These are phyloP conservation scores for Elsinoe fawcettii DNA, from an alignment of 2,329 filamentous ascomycete genomes.

Conservation along the genomic window DNA sequence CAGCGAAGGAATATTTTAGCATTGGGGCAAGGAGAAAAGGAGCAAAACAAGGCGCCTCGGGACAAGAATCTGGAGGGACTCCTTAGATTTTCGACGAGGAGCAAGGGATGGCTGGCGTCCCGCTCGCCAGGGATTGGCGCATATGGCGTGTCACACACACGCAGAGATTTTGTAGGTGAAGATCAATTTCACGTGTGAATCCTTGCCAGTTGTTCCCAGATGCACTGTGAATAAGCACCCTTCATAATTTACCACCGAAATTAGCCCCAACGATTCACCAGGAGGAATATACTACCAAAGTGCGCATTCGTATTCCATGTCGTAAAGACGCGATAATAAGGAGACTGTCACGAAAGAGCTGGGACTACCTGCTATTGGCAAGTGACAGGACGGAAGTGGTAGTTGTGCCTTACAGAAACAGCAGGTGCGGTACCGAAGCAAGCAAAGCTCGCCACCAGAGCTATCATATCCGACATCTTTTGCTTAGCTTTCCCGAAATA, in stretches of 20 bases:
- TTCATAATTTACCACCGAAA: too few species aligned
- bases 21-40: conserved; percentile 18
- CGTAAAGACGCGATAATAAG: too few species aligned
- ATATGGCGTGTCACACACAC: conserved; percentile 8
- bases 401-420: not conserved
- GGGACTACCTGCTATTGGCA: too few species aligned
- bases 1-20: not conserved
- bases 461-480: not conserved
- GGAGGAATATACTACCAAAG: too few species aligned
- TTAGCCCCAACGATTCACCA: too few species aligned
- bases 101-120: not conserved
- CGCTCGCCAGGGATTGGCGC: not conserved
- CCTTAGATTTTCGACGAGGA: not conserved
- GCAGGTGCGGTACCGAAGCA: not conserved
- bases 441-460: not conserved
- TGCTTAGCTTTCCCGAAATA: not conserved
- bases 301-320: too few species aligned
- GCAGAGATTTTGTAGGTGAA: conserved; percentile 5
- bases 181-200: conserved; percentile 3
- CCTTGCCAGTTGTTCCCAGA: not conserved
- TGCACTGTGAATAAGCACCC: not conserved
- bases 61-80: not conserved
- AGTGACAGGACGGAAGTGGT: too few species aligned
- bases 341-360: too few species aligned
- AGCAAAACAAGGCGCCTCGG: not conserved